Evolutionary conservation across 805 yeast genomes (phyloP), one percentile per base, ranked within the genome.

Genomic region (Hanseniaspora guilliermondii): DNA sequence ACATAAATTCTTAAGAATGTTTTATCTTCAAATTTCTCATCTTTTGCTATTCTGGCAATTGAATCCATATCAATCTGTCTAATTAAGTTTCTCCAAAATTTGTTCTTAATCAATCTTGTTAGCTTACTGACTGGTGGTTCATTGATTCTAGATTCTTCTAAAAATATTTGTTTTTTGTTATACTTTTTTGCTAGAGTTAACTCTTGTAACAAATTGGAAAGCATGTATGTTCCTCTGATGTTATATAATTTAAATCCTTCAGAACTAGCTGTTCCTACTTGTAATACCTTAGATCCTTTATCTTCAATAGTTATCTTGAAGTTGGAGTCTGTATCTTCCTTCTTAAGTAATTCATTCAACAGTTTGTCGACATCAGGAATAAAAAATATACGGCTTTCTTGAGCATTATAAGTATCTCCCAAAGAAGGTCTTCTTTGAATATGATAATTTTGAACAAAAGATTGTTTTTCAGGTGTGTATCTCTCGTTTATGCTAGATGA

Each of bases 111-210:
- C 58, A 88, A 73, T 58, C 96, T 73, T 37, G 77, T 73, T 65
- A 88, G 73, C 56, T 96, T 73, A 54, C 74, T 75, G 6, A 87
- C 95, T 0, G 97, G 97, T 63, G 87, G 87, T 67, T 88, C 96
- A 64, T 79, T 84, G 56, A 89, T 73, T 57, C 95, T 69, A 8
- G 82, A 83, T 65, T 88, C 96, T 66, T 87, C 96, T 57, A 88
- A 68, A 49, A 85, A 73, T 73, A 87, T 80, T 62, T 80, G 84
- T 58, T 79, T 80, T 58, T 91, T 75, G 8, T 95, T 95, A 65
- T 81, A 77, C 55, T 84, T 72, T 64, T 85, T 79, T 14, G 96
- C 96, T 57, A 87, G 80, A 0, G 96, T 87, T 59, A 88, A 73
- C 67, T 88, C 97, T 69, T 88, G 96, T 55, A 88, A 73, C 39